Evolutionary conservation across 805 yeast genomes (phyloP), one percentile per base, ranked within the genome.

Genomic region (Zygotorulaspora florentina): DNA sequence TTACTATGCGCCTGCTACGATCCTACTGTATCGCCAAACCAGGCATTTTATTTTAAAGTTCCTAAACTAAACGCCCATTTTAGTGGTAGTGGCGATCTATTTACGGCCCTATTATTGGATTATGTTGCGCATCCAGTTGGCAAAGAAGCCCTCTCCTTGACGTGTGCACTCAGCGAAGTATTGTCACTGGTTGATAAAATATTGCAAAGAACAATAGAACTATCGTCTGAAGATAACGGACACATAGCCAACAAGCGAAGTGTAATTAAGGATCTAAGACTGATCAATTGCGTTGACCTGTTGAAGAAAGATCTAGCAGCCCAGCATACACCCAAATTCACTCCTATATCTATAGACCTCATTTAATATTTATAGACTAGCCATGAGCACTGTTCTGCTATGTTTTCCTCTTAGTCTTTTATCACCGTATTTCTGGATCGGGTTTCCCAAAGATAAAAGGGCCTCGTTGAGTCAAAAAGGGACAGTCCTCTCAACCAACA

Each of bases 31-130:
- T 71, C 9, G 67, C 74, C 17, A 28, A 52, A 39, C 9, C 26
- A 37, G 18, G 43, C 67, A 6, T 56, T 66, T 43, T 68, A 62
- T 39, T 67, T 71, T 38, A 69, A 71, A 18, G 73, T 81, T 1
- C 68, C 72, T 3, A 65, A 68, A 52, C 76, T 85, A 10, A 66
- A 75, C 16, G 87, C 88, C 8, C 66, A 71, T 1, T 85, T 84
- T 59, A 81, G 80, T 34, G 93, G 93, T 1, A 76, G 86, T 47
- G 93, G 93, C 2, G 93, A 85, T 59, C 64, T 85, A 13, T 83
- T 85, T 60, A 70, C 81, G 2, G 88, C 83, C 0, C 57, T 85
- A 12, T 52, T 85, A 15, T 71, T 83, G 2, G 77, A 83, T 31
- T 28, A 39, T 11, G 15, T 46, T 13, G 42, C 41, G 12, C 48